Conservation (phyloP, 495 filamentous ascomycete species). For the Choiromyces venosus region DNA sequence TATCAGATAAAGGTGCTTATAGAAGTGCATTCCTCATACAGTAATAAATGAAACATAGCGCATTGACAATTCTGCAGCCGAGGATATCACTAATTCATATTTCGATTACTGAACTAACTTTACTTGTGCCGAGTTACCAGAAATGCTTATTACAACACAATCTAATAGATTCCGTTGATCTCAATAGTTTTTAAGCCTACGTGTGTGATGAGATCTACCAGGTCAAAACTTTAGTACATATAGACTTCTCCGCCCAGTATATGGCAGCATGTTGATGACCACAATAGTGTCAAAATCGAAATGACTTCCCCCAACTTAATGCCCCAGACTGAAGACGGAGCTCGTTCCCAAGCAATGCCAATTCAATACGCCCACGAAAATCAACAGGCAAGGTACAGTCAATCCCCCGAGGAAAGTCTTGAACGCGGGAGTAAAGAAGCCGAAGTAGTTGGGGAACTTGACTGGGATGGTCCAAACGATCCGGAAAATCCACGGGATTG, state of each 20-base stretch:
- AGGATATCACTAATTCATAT: not conserved
- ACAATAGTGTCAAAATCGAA: not conserved
- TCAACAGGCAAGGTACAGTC: not conserved
- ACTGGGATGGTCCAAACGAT: constrained; percentile 53
- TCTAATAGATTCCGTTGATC: not conserved
- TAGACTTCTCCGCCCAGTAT: not conserved
- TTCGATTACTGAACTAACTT: not conserved
- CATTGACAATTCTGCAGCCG: not conserved
- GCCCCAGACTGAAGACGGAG: not conserved
- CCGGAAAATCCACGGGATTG: constrained; percentile 55
- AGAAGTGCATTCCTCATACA: not conserved
- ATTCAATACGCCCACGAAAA: not conserved
- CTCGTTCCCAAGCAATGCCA: not conserved
- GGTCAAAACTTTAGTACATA: not conserved
- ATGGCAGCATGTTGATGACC: not conserved
- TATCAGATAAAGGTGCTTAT: not conserved
- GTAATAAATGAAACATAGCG: not conserved
- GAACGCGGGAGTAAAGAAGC: not conserved
- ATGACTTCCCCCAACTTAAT: not conserved
- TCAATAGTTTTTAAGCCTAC: not conserved
- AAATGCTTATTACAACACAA: not conserved
- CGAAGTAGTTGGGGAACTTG: constrained; percentile 22
- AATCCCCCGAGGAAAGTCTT: not conserved
- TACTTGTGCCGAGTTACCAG: not conserved
- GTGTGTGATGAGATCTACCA: not conserved